Evolutionary conservation across 441 rosid genomes (phyloP).

Genomic region (Pelargonium citronellum): DNA sequence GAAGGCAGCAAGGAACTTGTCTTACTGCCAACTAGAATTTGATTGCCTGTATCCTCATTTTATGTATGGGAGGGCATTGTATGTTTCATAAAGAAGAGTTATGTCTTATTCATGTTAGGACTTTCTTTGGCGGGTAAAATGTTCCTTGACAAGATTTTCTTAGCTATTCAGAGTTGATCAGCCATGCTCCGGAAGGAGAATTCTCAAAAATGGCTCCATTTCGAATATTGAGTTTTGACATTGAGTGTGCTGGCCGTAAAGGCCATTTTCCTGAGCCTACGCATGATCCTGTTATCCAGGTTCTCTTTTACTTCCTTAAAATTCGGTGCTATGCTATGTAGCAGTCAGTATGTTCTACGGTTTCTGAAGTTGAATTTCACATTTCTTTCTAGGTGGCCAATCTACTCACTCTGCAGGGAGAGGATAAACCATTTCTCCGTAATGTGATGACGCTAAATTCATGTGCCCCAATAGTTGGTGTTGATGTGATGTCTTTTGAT

Average conservation of each 20-base stretch:
- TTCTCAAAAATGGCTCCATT: conserved; percentile 99
- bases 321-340: conserved; percentile 1
- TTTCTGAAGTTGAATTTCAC: conserved; percentile 19
- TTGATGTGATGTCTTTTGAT: conserved; percentile 85
- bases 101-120: neutral
- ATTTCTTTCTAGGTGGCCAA: conserved; percentile 72
- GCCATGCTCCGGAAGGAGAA: conserved; percentile 86
- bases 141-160: conserved; percentile 36
- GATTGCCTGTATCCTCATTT: conserved; percentile 87
- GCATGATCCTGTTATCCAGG: conserved; percentile 99
- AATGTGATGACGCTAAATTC: conserved; percentile 95
- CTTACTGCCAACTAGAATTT: conserved; percentile 83
- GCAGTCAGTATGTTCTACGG: conserved; percentile 15
- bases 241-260: conserved; percentile 98
- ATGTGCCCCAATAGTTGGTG: conserved; percentile 89
- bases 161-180: conserved; percentile 75
- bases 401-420: conserved; percentile 91
- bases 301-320: conserved; percentile 23
- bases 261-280: conserved; percentile 98
- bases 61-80: conserved; percentile 7
- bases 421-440: conserved; percentile 74
- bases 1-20: conserved; percentile 52
- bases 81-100: conserved; percentile 18
- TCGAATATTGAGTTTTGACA: conserved; percentile 93
- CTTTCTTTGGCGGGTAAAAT: conserved; percentile 10